These are phyloP conservation scores for Aspergillus udagawae DNA, from an alignment of 2,329 filamentous ascomycete genomes.

Conservation along the genomic window DNA sequence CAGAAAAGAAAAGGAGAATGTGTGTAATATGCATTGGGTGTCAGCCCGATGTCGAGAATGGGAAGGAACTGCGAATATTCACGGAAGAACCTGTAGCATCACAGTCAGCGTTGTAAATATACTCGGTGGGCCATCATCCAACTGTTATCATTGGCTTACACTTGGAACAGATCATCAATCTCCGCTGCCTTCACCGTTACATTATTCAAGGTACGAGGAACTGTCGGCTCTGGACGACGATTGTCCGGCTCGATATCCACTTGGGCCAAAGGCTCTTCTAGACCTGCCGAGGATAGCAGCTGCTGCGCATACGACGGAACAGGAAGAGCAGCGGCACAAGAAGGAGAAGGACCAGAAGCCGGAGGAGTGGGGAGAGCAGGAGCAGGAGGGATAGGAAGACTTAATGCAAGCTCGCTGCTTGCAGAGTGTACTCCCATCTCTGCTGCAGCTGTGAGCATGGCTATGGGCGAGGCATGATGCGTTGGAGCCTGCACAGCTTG, in stretches of 20 bases:
- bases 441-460: slow-evolving; percentile 27
- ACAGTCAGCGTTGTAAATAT: neutral
- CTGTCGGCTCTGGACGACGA: slow-evolving; percentile 17
- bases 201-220: slow-evolving; percentile 28
- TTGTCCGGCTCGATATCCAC: slow-evolving; percentile 10
- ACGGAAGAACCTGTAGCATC: slow-evolving; percentile 30
- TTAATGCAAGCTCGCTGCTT: neutral
- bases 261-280: slow-evolving; percentile 10
- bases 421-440: slow-evolving; percentile 25
- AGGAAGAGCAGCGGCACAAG: slow-evolving; percentile 14
- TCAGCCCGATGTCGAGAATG: slow-evolving; percentile 45
- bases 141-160: slow-evolving; percentile 19
- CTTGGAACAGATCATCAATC: slow-evolving; percentile 36
- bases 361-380: slow-evolving; percentile 8
- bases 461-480: slow-evolving; percentile 21
- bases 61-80: slow-evolving; percentile 38
- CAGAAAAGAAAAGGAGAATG: slow-evolving; percentile 82
- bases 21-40: slow-evolving; percentile 70
- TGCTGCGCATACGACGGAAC: slow-evolving; percentile 17
- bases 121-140: neutral
- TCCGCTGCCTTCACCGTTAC: slow-evolving; percentile 28
- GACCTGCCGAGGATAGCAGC: slow-evolving; percentile 16
- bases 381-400: slow-evolving; percentile 16
- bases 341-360: slow-evolving; percentile 8
- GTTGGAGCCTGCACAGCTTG: slow-evolving; percentile 21